Base-by-base conservation (phyloP, 306 rosid genomes). In the Alnus rubra region DNA sequence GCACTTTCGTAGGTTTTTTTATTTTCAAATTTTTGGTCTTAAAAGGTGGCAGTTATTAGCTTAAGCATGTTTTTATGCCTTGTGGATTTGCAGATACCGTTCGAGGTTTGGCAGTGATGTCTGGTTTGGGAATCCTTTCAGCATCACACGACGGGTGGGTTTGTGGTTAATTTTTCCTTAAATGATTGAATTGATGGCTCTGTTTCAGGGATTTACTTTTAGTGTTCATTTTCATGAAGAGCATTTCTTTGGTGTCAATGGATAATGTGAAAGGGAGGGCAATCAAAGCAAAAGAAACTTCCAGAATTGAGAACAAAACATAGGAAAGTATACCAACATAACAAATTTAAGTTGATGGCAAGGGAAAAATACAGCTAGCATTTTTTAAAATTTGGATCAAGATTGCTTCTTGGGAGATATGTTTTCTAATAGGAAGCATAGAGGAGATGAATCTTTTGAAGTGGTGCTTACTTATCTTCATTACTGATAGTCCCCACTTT, bases 71-170 rank as follows among this genome's bases (percentile, higher is more conserved):
- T 52, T 80, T 59, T 77, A 31, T 47, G 37, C 70, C 59, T 58
- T 83, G 84, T 84, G 82, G 79, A 60, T 47, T 79, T 86, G 80
- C 93, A 95, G 99, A 95, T 89, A 95, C 99, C 0, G 98, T 95
- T 55, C 89, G 98, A 84, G 88, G 94, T 72, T 88, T 95, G 89
- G 94, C 96, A 52, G 88, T 82, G 89, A 90, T 95, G 96, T 83
- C 97, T 81, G 96, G 77, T 79, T 60, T 95, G 83, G 98, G 98
- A 74, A 78, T 95, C 81, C 87, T 95, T 51, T 95, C 99, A 55
- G 92, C 94, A 69, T 95, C 99, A 52, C 99, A 95, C 81, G 99
- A 95, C 85, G 96, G 99, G 98, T 95, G 78, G 84, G 87, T 80
- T 75, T 52, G 28, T 78, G 15, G 78, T 71, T 75, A 15, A 74